Evolutionary conservation across 78 protist genomes (phyloP).

Genomic region (Dictyostelium firmibasis): DNA sequence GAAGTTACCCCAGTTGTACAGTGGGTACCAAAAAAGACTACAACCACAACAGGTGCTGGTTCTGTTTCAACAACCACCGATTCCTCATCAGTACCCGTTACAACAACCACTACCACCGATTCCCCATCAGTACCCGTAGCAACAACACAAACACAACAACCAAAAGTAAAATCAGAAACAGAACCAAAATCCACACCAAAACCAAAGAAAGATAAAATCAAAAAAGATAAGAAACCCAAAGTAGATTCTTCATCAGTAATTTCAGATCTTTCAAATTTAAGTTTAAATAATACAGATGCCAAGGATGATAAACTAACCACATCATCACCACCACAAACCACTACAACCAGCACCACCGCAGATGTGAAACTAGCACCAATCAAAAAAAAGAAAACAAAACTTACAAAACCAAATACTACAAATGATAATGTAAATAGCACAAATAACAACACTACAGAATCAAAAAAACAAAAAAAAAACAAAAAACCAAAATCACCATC

Average conservation of each 20-base stretch:
- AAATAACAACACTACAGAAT: not conserved
- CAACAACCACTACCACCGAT: not conserved
- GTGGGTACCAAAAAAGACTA: not conserved
- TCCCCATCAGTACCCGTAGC: not conserved
- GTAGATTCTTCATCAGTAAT: not conserved
- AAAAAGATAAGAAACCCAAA: not conserved
- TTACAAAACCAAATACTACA: not conserved
- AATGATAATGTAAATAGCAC: not conserved
- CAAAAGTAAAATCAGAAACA: not conserved
- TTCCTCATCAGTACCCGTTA: not conserved
- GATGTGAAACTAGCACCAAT: not conserved
- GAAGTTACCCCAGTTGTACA: not conserved
- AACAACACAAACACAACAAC: not conserved
- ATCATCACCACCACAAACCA: not conserved
- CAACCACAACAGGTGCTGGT: not conserved
- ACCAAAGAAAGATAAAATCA: not conserved
- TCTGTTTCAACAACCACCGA: not conserved
- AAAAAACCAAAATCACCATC: not conserved
- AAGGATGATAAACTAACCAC: not conserved
- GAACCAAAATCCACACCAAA: not conserved
- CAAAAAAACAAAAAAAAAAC: not conserved
- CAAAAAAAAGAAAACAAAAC: not conserved
- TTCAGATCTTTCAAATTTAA: not conserved
- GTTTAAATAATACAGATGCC: not conserved
- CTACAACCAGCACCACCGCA: not conserved